Evolutionary conservation across 495 filamentous ascomycete genomes (phyloP).

Genomic region (Xylaria flabelliformis): DNA sequence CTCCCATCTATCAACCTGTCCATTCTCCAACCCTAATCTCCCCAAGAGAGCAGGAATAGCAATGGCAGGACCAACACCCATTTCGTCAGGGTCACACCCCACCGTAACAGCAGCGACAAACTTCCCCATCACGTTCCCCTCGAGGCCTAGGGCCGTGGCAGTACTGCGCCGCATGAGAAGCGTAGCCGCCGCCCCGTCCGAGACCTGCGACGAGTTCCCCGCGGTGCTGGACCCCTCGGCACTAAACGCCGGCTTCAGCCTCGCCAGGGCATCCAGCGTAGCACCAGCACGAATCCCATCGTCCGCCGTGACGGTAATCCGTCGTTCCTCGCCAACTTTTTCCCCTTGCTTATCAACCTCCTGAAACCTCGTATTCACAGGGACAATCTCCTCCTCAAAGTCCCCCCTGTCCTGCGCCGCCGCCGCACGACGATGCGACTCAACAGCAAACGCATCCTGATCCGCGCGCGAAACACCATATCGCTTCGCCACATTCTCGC

Average conservation of each 20-base stretch:
- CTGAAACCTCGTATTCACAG: conserved; percentile 70
- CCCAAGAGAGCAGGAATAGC: conserved; percentile 82
- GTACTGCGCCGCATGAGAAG: conserved; percentile 84
- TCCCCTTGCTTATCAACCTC: conserved; percentile 67
- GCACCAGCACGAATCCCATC: conserved; percentile 79
- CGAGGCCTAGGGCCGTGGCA: conserved; percentile 75
- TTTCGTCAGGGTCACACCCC: conserved; percentile 86
- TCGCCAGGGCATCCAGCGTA: conserved; percentile 70
- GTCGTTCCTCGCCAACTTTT: conserved; percentile 55
- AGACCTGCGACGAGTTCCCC: conserved; percentile 86
- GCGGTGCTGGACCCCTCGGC: conserved; percentile 76
- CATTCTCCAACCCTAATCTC: conserved; percentile 64
- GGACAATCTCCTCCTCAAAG: conserved; percentile 81
- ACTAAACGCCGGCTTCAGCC: conserved; percentile 86
- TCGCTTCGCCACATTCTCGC: conserved; percentile 83
- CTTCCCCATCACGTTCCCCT: conserved; percentile 72
- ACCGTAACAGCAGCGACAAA: conserved; percentile 76
- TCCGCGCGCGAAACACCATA: conserved; percentile 76
- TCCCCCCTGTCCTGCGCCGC: conserved; percentile 69
- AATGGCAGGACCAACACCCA: conserved; percentile 87
- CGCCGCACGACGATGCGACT: conserved; percentile 73
- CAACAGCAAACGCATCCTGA: conserved; percentile 83
- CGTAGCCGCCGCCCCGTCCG: conserved; percentile 84
- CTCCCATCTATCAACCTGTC: conserved; percentile 89
- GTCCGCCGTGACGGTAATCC: conserved; percentile 69